Conservation (phyloP, 2,329 filamentous ascomycete genomes). For the Myriosclerotinia scirpicola region DNA sequence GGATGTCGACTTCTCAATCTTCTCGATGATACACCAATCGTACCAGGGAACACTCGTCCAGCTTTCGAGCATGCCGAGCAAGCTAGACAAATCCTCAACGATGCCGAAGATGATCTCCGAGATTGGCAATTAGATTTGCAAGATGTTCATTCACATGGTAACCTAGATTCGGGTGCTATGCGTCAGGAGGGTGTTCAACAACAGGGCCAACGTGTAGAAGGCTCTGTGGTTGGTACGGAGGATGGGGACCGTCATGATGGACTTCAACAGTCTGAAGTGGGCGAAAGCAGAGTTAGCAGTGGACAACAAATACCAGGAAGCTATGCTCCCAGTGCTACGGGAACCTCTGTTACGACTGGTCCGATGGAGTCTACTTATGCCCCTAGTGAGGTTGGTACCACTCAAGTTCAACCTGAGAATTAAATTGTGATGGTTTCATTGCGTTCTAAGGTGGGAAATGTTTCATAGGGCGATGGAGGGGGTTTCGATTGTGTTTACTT, state of each 20-base stretch:
- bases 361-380: constrained; percentile 9
- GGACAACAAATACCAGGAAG: constrained; percentile 10
- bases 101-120: constrained; percentile 85
- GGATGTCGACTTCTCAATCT: constrained; percentile 80
- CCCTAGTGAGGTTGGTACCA: constrained; percentile 15
- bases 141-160: constrained; percentile 29
- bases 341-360: constrained; percentile 19
- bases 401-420: neutral
- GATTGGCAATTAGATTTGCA: constrained; percentile 57
- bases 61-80: constrained; percentile 64
- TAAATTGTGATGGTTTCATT: neutral
- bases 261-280: constrained; percentile 1
- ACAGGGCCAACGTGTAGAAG: neutral
- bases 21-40: constrained; percentile 85
- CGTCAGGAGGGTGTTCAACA: neutral
- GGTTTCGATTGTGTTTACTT: neutral
- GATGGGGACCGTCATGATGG: constrained; percentile 6
- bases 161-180: neutral
- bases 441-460: neutral
- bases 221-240: constrained; percentile 12
- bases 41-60: constrained; percentile 77
- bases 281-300: constrained; percentile 20
- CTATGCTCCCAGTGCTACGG: constrained; percentile 18
- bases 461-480: neutral
- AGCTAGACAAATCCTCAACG: constrained; percentile 83